Evolutionary conservation across 176 grass and related monocot species (phyloP).

Genomic region (Pharus latifolius): DNA sequence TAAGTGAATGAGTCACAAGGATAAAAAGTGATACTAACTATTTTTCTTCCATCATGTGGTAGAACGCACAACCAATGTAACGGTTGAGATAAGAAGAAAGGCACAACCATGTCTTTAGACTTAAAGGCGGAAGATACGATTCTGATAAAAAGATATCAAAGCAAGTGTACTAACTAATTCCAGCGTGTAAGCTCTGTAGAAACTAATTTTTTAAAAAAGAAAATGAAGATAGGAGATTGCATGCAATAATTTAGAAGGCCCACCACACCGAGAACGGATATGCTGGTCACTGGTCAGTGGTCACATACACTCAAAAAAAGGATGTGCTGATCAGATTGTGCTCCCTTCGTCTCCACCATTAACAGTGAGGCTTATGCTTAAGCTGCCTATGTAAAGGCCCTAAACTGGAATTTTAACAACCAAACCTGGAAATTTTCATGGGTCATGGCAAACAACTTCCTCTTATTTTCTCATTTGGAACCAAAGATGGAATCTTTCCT

Average conservation of each 20-base stretch:
- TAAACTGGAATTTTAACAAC: not conserved
- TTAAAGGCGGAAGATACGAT: no score
- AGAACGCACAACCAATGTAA: no score
- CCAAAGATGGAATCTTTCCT: not conserved
- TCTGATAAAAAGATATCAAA: not conserved
- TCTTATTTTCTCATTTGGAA: not conserved
- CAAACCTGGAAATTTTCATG: not conserved
- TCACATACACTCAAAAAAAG: no score
- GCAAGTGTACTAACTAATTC: slow-evolving; percentile 1
- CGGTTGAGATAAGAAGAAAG: no score
- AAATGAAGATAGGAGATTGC: not conserved
- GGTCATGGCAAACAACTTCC: not conserved
- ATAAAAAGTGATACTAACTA: not conserved
- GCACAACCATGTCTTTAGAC: no score
- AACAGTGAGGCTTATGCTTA: not conserved
- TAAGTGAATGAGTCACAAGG: not conserved
- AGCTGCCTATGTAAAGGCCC: not conserved
- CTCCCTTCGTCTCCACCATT: slow-evolving; percentile 8
- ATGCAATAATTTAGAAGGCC: slow-evolving; percentile 12
- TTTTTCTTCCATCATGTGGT: slow-evolving; percentile 2
- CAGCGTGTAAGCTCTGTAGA: not conserved
- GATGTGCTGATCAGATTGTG: not conserved
- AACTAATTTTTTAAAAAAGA: not conserved
- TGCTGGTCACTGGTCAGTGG: no score
- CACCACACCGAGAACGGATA: not conserved